These are phyloP conservation scores for Hypoxylon rickii DNA, from an alignment of 495 filamentous ascomycete genomes.

Conservation along the genomic window DNA sequence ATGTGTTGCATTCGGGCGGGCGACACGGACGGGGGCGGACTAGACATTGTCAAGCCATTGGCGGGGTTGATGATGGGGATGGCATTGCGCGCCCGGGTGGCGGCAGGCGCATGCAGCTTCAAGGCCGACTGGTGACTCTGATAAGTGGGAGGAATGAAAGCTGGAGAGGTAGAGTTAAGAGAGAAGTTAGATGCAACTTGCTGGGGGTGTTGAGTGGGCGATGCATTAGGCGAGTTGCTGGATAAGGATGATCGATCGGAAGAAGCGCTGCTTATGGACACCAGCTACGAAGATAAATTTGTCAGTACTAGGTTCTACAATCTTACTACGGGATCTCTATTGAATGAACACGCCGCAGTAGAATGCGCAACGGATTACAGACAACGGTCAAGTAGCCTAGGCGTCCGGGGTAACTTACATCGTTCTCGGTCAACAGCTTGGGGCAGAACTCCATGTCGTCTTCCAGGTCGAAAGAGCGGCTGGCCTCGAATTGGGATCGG, in stretches of 20 bases:
- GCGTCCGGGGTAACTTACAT: slow-evolving; percentile 68
- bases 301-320: slow-evolving; percentile 19
- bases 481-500: slow-evolving; percentile 85
- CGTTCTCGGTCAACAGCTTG: slow-evolving; percentile 88
- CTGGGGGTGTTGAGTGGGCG: slow-evolving; percentile 70
- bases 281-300: slow-evolving; percentile 60
- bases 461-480: slow-evolving; percentile 93
- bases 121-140: slow-evolving; percentile 58
- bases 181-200: slow-evolving; percentile 78
- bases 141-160: slow-evolving; percentile 65
- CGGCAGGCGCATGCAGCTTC: slow-evolving; percentile 84
- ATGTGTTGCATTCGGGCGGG: slow-evolving; percentile 79
- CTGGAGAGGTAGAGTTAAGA: slow-evolving; percentile 73
- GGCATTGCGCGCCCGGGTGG: slow-evolving; percentile 87
- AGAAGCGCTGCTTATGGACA: slow-evolving; percentile 81
- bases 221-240: slow-evolving; percentile 91
- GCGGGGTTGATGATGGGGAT: slow-evolving; percentile 98
- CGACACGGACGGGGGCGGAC: slow-evolving; percentile 89
- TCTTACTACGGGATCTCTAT: background rate
- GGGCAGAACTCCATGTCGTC: slow-evolving; percentile 98
- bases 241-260: slow-evolving; percentile 95
- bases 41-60: slow-evolving; percentile 85
- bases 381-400: background rate
- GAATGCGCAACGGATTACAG: slow-evolving; percentile 16
- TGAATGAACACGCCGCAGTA: slow-evolving; percentile 17